Base-by-base conservation (phyloP, 1,284 basidiomycete species). In the Cutaneotrichosporon mucoides region DNA sequence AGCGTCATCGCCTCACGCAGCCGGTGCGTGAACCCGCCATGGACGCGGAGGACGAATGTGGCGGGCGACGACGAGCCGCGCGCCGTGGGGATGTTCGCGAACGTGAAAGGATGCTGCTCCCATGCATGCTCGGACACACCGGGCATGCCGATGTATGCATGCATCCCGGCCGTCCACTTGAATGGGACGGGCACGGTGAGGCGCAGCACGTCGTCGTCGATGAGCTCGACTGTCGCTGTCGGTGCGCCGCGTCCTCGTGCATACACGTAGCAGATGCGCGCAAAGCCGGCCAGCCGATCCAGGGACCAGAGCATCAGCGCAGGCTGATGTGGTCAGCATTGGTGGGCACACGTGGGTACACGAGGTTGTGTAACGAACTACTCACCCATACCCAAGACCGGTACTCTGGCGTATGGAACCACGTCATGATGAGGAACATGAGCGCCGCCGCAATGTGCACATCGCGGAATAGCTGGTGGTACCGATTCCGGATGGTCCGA, bases 151-250 rank as follows among this genome's bases (percentile, higher is more conserved):
- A 75, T 55, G 64, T 68, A 61, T 40, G 69, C 70, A 55, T 76
- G 73, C 52, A 72, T 70, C 7, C 73, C 73, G 0, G 71, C 63
- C 7, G 45, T 44, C 73, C 73, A 75, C 52, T 50, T 42, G 50
- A 74, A 48, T 13, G 33, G 53, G 46, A 15, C 42, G 35, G 37
- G 55, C 42, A 57, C 36, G 5, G 50, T 53, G 46, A 61, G 36
- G 11, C 42, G 48, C 15, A 64, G 33, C 58, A 82, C 80, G 55
- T 82, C 76, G 1, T 76, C 72, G 0, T 81, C 80, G 16, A 84
- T 72, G 7, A 81, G 71, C 62, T 83, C 82, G 38, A 81, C 70
- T 4, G 53, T 80, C 72, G 66, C 60, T 34, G 64, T 60, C 54
- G 64, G 66, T 43, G 48, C 54, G 35, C 56, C 56, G 11, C 51